Conservation (phyloP, 179 eudicot genomes). For the Spergularia azorica region DNA sequence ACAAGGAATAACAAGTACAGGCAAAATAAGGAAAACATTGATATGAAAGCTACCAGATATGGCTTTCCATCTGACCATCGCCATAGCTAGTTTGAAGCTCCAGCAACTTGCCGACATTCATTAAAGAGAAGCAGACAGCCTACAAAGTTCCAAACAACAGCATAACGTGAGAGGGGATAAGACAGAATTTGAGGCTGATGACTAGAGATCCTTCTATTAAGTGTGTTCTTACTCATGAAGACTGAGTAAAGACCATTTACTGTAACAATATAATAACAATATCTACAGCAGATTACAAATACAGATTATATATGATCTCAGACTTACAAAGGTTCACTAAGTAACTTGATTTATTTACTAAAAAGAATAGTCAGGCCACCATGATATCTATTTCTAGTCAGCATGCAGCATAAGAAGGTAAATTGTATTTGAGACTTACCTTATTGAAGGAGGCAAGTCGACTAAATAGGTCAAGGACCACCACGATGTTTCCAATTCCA, state of each 20-base stretch:
- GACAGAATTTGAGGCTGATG: neutral
- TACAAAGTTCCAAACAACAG: constrained; percentile 28
- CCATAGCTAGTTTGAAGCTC: constrained; percentile 32
- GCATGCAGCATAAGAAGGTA: neutral
- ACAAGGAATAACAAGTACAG: neutral
- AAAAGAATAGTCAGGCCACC: constrained; percentile 7
- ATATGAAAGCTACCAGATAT: constrained; percentile 45
- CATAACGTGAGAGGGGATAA: constrained; percentile 15
- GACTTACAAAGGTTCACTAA: neutral
- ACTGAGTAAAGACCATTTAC: neutral
- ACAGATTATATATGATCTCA: neutral
- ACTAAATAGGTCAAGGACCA: constrained; percentile 69
- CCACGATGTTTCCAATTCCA: constrained; percentile 58
- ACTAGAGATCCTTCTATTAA: neutral
- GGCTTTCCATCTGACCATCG: constrained; percentile 39
- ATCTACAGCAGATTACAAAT: neutral
- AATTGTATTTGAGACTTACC: constrained; percentile 44
- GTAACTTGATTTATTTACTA: neutral
- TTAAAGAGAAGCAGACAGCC: constrained; percentile 75
- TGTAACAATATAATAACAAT: neutral
- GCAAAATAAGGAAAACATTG: constrained; percentile 7
- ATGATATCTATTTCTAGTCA: neutral
- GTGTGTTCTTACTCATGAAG: neutral
- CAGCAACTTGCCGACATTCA: constrained; percentile 53
- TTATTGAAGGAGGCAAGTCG: constrained; percentile 75